phyloP scores from a whole-genome alignment of 2,329 filamentous ascomycete species.

The Emmonsia crescens region DNA sequence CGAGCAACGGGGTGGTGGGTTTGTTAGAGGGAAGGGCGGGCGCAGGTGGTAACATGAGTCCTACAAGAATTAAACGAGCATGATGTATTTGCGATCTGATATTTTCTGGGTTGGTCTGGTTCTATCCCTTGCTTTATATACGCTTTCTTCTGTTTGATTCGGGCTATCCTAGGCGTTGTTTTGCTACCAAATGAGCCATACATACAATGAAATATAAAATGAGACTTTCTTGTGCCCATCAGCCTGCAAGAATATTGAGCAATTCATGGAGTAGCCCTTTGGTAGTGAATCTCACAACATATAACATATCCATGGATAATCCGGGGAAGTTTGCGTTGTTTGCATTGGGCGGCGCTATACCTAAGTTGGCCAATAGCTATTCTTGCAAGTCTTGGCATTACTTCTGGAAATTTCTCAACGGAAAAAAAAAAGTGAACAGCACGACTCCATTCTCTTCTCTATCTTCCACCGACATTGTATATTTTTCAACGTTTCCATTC shows the following conservation, averaged over 20 bases:
- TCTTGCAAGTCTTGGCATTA: constrained; percentile 12
- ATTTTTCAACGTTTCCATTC: background rate
- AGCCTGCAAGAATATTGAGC: too few species aligned
- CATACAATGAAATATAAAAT: background rate
- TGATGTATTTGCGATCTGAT: background rate
- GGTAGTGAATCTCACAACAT: too few species aligned
- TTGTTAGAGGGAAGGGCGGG: constrained; percentile 26
- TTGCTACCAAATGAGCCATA: background rate
- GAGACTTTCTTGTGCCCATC: background rate
- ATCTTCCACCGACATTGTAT: background rate
- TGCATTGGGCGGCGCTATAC: background rate
- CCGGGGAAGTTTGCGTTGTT: constrained; percentile 2
- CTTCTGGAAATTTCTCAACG: constrained; percentile 18
- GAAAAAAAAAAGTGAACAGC: constrained; percentile 6
- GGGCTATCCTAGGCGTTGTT: constrained; percentile 2
- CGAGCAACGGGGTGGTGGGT: constrained; percentile 28
- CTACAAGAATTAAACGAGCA: background rate
- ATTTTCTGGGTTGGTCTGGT: background rate
- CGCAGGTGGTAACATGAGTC: constrained; percentile 26
- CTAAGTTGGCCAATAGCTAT: background rate
- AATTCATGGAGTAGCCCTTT: background rate
- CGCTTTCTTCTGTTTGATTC: background rate
- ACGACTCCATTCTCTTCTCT: background rate
- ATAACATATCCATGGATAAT: too few species aligned
- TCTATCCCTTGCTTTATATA: background rate